These are phyloP conservation scores for Saposhnikovia divaricata DNA, from an alignment of 129 eudicot genomes.

Conservation along the genomic window DNA sequence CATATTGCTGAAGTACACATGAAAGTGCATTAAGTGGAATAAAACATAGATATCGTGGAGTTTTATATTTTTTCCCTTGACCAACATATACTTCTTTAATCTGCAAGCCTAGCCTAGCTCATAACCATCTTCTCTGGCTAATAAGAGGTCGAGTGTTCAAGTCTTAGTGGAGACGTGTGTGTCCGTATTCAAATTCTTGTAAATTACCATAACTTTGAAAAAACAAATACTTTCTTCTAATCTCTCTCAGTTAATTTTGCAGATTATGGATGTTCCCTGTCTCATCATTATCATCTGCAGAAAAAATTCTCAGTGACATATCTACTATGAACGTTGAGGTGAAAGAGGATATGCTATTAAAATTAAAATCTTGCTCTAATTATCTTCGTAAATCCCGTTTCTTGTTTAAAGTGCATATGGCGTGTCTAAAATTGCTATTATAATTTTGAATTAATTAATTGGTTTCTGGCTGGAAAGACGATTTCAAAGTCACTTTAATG, in stretches of 20 bases:
- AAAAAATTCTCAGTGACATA: conserved; percentile 46
- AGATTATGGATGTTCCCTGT: conserved; percentile 94
- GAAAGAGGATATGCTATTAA: conserved; percentile 6
- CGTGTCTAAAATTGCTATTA: background rate
- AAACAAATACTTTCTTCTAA: background rate
- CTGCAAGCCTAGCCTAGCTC: background rate
- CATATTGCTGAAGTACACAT: background rate
- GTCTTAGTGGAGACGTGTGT: background rate
- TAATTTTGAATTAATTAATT: conserved; percentile 5
- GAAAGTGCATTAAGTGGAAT: background rate
- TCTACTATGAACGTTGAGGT: conserved; percentile 59
- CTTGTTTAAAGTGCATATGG: background rate
- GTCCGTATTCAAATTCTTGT: background rate
- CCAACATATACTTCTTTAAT: background rate
- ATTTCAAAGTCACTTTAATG: conserved; percentile 9
- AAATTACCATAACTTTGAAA: background rate
- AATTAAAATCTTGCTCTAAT: background rate
- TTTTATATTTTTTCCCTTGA: background rate
- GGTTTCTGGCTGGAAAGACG: background rate
- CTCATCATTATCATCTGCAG: conserved; percentile 60
- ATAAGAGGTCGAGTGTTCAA: background rate
- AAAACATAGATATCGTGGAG: background rate
- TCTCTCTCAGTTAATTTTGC: conserved; percentile 20
- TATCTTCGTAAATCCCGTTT: background rate
- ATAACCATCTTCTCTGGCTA: background rate